phyloP scores from a whole-genome alignment of 2,329 filamentous ascomycete genomes.

The Xenoacremonium recifei region DNA sequence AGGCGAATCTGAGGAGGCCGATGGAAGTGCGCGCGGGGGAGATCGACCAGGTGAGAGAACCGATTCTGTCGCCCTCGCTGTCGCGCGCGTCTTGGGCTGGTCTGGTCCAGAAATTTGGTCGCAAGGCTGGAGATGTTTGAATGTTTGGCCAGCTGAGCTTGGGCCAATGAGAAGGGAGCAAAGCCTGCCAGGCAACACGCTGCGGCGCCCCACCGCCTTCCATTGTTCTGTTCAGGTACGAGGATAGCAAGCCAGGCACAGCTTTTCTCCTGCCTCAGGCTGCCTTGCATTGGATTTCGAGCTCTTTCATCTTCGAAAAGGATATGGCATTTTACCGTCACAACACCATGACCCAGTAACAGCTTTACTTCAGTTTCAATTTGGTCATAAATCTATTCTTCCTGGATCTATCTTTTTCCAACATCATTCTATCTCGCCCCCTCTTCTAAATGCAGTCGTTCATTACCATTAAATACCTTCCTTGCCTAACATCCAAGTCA shows the following conservation, averaged over 20 bases:
- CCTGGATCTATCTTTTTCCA: background rate
- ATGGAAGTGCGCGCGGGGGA: too few species aligned
- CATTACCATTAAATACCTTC: conserved; percentile 14
- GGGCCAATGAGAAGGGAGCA: conserved; percentile 29
- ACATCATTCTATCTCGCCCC: background rate
- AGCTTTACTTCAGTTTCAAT: background rate
- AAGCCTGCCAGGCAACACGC: conserved; percentile 13
- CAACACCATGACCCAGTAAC: too few species aligned
- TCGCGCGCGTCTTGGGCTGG: too few species aligned
- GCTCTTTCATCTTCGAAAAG: background rate
- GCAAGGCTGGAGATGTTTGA: conserved; percentile 25
- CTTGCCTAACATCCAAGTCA: background rate
- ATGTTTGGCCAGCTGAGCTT: conserved; percentile 28
- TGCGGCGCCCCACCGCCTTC: background rate
- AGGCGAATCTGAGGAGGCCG: too few species aligned
- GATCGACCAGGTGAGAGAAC: too few species aligned
- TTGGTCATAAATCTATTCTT: conserved; percentile 1
- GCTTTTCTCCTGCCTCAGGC: conserved; percentile 1
- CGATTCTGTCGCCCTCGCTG: too few species aligned
- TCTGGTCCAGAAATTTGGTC: conserved; percentile 31
- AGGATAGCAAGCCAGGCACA: conserved; percentile 3
- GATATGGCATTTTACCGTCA: background rate
- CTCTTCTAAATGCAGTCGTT: conserved; percentile 4
- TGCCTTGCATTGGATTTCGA: background rate
- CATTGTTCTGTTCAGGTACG: background rate